Evolutionary conservation across 148 eudicot genomes (phyloP).

Genomic region (Cornus suecica): DNA sequence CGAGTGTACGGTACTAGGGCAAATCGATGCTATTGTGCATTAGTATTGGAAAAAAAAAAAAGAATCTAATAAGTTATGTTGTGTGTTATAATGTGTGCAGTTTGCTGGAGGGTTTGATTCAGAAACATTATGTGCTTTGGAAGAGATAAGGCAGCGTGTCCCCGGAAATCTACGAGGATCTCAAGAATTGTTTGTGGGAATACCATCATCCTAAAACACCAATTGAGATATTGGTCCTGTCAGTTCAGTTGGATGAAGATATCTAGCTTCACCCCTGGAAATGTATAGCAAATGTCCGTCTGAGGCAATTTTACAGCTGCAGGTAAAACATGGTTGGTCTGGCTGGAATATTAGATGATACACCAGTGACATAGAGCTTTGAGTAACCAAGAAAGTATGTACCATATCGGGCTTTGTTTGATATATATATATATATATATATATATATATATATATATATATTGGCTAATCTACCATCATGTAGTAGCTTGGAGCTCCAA

Average conservation of each 20-base stretch:
- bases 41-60: neutral
- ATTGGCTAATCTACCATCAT: neutral
- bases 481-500: neutral
- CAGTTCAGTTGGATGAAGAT: too few relatives aligned
- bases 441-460: too few relatives aligned
- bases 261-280: neutral
- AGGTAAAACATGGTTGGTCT: conserved; percentile 10
- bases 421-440: too few relatives aligned
- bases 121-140: conserved; percentile 28
- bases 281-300: neutral
- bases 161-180: conserved; percentile 20
- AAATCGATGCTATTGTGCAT: neutral
- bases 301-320: conserved; percentile 1
- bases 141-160: conserved; percentile 22
- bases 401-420: neutral
- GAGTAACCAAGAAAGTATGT: neutral
- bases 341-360: neutral
- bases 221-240: neutral
- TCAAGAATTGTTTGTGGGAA: conserved; percentile 14
- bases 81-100: conserved; percentile 7
- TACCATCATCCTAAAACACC: conserved; percentile 16
- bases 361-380: neutral
- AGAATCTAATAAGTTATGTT: neutral
- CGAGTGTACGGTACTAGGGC: too few relatives aligned
- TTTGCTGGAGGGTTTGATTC: conserved; percentile 31